Conservation (phyloP, 441 rosid genomes). For the Syzygium syzygioides region DNA sequence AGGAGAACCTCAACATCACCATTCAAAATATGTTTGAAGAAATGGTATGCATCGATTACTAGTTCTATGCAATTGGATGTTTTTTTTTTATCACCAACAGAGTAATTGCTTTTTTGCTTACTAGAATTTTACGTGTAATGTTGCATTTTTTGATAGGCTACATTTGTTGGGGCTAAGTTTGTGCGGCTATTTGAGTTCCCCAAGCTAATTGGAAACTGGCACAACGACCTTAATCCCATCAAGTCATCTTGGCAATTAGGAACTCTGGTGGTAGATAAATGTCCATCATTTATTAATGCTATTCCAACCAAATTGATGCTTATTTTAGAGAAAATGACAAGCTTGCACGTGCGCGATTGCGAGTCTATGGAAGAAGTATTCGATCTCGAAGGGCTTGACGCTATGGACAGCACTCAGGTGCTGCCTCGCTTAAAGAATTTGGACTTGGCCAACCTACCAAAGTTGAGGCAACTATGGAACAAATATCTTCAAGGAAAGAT, state of each 20-base stretch:
- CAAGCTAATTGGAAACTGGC: accelerated
- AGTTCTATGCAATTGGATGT: accelerated
- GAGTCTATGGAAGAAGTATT: neutral
- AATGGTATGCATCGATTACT: neutral
- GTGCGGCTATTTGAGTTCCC: neutral
- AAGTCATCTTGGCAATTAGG: neutral
- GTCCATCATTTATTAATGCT: neutral
- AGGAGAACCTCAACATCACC: neutral
- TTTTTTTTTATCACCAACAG: accelerated
- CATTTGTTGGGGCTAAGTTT: accelerated
- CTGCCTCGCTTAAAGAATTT: accelerated
- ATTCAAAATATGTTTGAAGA: neutral
- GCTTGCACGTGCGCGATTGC: accelerated
- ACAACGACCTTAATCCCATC: accelerated
- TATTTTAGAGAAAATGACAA: no score
- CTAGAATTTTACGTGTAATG: neutral
- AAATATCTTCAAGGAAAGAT: neutral
- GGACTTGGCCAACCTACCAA: neutral
- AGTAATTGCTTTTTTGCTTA: neutral
- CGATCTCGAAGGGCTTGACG: neutral
- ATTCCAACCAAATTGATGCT: neutral
- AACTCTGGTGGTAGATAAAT: neutral
- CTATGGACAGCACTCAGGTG: accelerated
- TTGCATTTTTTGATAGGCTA: accelerated
- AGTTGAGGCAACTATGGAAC: neutral